Percentiles rank a stretch among this genome's conserved stretches.
phyloP scores from a whole-genome alignment of 495 filamentous ascomycete species.

The Podospora appendiculata region DNA sequence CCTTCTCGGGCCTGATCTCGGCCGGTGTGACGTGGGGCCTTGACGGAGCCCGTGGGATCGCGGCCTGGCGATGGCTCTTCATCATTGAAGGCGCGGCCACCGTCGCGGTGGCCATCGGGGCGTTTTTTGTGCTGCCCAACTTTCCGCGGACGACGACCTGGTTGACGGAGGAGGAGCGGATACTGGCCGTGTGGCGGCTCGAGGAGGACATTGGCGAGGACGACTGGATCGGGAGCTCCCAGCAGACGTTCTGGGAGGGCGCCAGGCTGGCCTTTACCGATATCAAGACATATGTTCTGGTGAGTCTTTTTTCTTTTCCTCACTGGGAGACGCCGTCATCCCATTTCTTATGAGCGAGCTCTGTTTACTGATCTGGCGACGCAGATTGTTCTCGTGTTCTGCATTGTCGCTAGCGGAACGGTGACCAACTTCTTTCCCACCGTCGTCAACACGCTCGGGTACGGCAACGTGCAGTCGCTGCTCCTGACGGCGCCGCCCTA shows the following conservation, averaged over 20 bases:
- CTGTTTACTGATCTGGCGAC: neutral
- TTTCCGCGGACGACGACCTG: constrained; percentile 71
- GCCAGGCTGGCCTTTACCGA: constrained; percentile 65
- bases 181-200: constrained; percentile 59
- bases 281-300: constrained; percentile 63
- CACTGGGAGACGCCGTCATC: neutral
- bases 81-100: constrained; percentile 63
- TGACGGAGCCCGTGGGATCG: constrained; percentile 36
- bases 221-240: constrained; percentile 57
- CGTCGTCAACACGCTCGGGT: constrained; percentile 68
- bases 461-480: constrained; percentile 54
- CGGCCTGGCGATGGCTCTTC: constrained; percentile 62
- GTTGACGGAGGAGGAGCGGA: constrained; percentile 61
- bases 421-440: constrained; percentile 90
- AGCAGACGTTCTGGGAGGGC: constrained; percentile 60
- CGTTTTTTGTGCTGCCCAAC: constrained; percentile 63
- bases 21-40: constrained; percentile 46
- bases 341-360: neutral
- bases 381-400: constrained; percentile 58
- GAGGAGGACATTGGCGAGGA: constrained; percentile 75
- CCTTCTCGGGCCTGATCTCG: constrained; percentile 56
- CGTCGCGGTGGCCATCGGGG: constrained; percentile 33
- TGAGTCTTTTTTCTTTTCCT: constrained; percentile 18
- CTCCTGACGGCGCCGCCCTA: constrained; percentile 74
- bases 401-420: constrained; percentile 62